Evolutionary conservation across 495 filamentous ascomycete genomes (phyloP).

Genomic region (Penicillium cataractarum): DNA sequence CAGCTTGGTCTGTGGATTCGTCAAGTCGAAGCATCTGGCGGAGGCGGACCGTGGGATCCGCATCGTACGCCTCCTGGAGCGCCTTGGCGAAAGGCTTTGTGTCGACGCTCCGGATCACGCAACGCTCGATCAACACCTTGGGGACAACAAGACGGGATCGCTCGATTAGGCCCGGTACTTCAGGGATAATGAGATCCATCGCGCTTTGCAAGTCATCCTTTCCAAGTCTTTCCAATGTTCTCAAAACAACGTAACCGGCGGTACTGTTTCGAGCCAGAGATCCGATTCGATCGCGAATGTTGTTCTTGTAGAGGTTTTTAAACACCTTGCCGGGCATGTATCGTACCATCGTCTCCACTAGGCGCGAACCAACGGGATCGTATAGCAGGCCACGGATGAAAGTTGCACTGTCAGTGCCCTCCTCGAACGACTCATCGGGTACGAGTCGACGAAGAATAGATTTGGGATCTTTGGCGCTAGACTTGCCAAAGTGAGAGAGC

Average conservation of each 20-base stretch:
- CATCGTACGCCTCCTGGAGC: conserved; percentile 60
- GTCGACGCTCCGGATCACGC: conserved; percentile 66
- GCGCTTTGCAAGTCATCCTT: conserved; percentile 79
- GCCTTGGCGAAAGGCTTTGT: conserved; percentile 62
- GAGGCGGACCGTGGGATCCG: conserved; percentile 56
- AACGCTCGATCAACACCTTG: conserved; percentile 81
- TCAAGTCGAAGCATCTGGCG: conserved; percentile 60
- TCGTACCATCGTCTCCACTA: conserved; percentile 82
- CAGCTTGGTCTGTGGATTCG: conserved; percentile 29
- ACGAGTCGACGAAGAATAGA: conserved; percentile 65
- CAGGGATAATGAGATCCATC: conserved; percentile 66
- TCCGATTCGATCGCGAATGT: conserved; percentile 74
- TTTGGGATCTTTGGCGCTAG: conserved; percentile 59
- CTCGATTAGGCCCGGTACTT: conserved; percentile 69
- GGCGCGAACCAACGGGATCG: conserved; percentile 82
- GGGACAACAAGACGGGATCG: conserved; percentile 76
- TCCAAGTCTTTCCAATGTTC: conserved; percentile 77
- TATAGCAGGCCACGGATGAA: conserved; percentile 89
- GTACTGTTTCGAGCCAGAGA: conserved; percentile 85
- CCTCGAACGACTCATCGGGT: conserved; percentile 63
- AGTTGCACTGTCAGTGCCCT: conserved; percentile 59
- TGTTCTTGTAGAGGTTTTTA: conserved; percentile 75
- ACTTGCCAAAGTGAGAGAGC: conserved; percentile 67
- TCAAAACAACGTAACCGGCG: conserved; percentile 80
- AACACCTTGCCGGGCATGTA: conserved; percentile 84